Base-by-base conservation (phyloP, 257 asterid genomes). In the Cordia subcordata region DNA sequence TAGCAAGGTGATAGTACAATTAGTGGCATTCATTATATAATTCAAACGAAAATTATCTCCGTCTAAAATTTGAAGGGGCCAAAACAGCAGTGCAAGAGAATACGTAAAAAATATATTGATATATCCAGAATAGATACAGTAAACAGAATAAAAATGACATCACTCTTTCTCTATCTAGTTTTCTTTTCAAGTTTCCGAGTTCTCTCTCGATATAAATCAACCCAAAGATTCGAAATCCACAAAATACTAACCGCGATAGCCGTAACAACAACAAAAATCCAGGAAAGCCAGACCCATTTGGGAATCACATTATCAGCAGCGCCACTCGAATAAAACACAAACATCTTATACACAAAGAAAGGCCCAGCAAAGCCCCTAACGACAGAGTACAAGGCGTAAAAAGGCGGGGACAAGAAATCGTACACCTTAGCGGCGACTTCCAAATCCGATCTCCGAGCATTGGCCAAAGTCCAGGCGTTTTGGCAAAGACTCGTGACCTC, bases 401-500 rank as follows among this genome's bases (percentile, higher is more conserved):
- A 92, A 14, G 94, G 95, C 58, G 89, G 96, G 18, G 96, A 92
- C 83, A 92, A 38, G 8, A 77, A 6, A 14, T 33, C 75, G 59
- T 70, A 84, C 57, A 83, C 68, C 60, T 72, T 78, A 4, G 85
- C 96, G 1, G 99, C 96, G 20, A 84, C 61, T 8, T 74, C 69
- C 33, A 46, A 57, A 65, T 92, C 99, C 18, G 75, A 60, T 55
- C 79, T 75, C 68, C 96, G 75, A 0, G 83, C 83, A n/a, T 74
- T 65, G 1, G 99, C 86, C 1, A 92, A 75, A 0, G 99, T 92
- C 99, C 99, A 92, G 4, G 81, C 72, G 27, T 92, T 88, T 86
- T 92, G 99, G 63, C 88, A 83, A 32, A 88, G 70, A 75, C 99
- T 92, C 10, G 99, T 92, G 13, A 82, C 87, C 80, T 92, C 99